A percentile compares a stretch with the other conserved stretches of the same genome.
Evolutionary conservation across 179 eudicot species (phyloP).

Genomic region (Corrigiola litoralis): DNA sequence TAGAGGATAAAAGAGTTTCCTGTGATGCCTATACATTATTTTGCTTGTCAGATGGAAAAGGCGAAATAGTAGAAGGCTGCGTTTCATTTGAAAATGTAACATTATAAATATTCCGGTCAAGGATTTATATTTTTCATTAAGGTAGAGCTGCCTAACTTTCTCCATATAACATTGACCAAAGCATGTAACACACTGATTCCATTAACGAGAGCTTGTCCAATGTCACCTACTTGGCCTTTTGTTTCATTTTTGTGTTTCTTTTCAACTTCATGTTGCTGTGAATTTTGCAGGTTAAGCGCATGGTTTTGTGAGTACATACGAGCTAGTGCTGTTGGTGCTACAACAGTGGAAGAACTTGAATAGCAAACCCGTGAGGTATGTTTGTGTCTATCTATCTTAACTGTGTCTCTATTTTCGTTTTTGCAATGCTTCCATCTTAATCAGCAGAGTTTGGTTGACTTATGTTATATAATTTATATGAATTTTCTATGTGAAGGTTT

Average conservation of each 20-base stretch:
- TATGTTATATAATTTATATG: too few relatives aligned
- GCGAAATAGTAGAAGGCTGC: neutral
- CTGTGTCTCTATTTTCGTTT: neutral
- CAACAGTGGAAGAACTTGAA: constrained; percentile 97
- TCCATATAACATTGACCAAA: too few relatives aligned
- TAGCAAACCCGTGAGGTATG: constrained; percentile 93
- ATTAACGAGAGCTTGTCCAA: too few relatives aligned
- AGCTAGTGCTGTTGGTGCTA: constrained; percentile 99
- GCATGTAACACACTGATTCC: too few relatives aligned
- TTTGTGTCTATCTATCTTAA: neutral
- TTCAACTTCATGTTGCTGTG: too few relatives aligned
- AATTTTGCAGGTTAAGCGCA: constrained; percentile 64
- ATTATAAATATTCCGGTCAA: too few relatives aligned
- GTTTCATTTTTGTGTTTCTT: too few relatives aligned
- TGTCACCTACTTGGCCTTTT: too few relatives aligned
- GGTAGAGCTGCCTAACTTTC: too few relatives aligned
- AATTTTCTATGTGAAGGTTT: constrained; percentile 44
- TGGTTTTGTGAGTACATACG: constrained; percentile 99
- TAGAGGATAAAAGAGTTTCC: neutral
- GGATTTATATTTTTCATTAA: too few relatives aligned
- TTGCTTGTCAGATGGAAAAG: neutral
- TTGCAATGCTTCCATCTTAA: neutral
- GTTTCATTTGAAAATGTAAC: neutral
- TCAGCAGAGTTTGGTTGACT: neutral
- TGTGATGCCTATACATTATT: neutral